Conservation (phyloP, 2,329 filamentous ascomycete genomes). For the Fusarium napiforme region DNA sequence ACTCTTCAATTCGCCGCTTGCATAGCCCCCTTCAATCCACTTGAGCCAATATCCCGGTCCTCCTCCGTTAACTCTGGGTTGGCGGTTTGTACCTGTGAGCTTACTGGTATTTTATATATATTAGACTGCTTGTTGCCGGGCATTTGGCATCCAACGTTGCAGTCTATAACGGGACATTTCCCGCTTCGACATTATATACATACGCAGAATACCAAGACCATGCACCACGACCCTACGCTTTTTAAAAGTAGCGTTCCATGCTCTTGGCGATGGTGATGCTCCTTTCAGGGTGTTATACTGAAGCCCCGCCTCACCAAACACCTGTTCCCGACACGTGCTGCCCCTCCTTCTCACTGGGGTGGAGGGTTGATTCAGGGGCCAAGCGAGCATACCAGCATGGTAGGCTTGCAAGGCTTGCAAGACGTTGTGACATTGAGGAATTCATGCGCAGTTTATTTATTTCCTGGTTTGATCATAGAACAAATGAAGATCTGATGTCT, state of each 20-base stretch:
- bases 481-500: background rate
- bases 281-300: slow-evolving; percentile 16
- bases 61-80: slow-evolving; percentile 22
- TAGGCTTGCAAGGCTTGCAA: background rate
- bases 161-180: background rate
- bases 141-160: slow-evolving; percentile 4
- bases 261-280: slow-evolving; percentile 4
- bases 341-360: slow-evolving; percentile 27
- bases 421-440: background rate
- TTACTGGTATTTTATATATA: background rate
- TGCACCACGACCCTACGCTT: background rate
- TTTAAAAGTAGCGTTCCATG: slow-evolving; percentile 4
- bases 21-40: slow-evolving; percentile 38
- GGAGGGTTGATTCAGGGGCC: slow-evolving; percentile 31
- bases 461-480: background rate
- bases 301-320: slow-evolving; percentile 27
- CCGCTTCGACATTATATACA: background rate
- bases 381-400: background rate
- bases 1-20: slow-evolving; percentile 39
- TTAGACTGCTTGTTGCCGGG: background rate
- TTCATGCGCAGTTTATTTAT: background rate
- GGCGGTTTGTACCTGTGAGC: slow-evolving; percentile 13
- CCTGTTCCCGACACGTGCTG: slow-evolving; percentile 26
- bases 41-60: slow-evolving; percentile 33
- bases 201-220: background rate